These are phyloP conservation scores for Lichtheimia corymbifera DNA, from an alignment of 371 early-diverging fungal genomes.

Conservation along the genomic window DNA sequence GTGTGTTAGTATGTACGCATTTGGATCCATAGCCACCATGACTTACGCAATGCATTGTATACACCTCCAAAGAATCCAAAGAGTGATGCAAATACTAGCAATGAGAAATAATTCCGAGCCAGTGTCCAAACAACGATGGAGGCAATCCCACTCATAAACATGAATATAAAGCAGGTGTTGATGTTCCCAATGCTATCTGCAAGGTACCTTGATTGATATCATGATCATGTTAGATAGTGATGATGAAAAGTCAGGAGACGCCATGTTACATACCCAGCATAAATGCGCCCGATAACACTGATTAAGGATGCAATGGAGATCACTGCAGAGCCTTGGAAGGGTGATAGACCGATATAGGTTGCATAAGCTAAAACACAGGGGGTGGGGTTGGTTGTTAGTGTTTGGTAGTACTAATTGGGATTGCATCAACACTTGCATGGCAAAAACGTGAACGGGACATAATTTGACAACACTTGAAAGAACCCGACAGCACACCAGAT, in stretches of 20 bases:
- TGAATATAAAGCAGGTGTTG: constrained; percentile 6
- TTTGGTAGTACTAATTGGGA: background rate
- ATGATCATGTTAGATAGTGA: background rate
- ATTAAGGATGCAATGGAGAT: constrained; percentile 9
- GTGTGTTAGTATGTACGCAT: background rate
- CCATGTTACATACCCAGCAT: too few relatives aligned
- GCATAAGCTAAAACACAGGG: constrained; percentile 7
- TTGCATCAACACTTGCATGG: constrained; percentile 4
- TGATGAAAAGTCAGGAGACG: too few relatives aligned
- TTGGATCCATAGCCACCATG: background rate
- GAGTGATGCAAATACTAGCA: constrained; percentile 18
- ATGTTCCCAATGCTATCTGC: constrained; percentile 10
- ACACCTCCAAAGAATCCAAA: constrained; percentile 25
- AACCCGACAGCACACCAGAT: constrained; percentile 12
- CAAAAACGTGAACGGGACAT: constrained; percentile 9
- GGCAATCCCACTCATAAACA: background rate
- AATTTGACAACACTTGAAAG: constrained; percentile 1
- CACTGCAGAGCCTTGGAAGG: constrained; percentile 9
- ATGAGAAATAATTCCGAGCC: constrained; percentile 16
- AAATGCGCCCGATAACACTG: constrained; percentile 5
- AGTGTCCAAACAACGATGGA: constrained; percentile 28
- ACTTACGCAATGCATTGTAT: constrained; percentile 16
- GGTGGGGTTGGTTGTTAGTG: too few relatives aligned
- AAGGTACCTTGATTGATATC: background rate
- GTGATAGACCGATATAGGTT: constrained; percentile 12